phyloP scores from a whole-genome alignment of 176 grass and related monocot species.

The Chrysopogon serrulatus region DNA sequence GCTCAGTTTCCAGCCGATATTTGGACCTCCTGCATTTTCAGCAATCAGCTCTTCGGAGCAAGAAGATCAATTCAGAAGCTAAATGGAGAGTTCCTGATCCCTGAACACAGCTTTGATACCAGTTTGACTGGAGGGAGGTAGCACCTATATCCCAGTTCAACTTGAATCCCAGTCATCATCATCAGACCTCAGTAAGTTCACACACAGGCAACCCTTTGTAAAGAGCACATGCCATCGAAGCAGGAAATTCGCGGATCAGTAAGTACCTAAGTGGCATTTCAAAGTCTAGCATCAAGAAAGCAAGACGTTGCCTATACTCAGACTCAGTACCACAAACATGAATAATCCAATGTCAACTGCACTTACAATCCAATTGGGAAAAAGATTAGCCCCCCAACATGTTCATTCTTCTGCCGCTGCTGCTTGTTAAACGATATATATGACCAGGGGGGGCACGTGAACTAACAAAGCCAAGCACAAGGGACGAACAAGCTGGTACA shows the following conservation, averaged over 20 bases:
- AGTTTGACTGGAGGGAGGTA: no score
- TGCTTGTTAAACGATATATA: not conserved
- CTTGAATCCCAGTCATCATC: no score
- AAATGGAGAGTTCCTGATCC: no score
- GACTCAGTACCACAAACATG: not conserved
- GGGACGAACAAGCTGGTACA: not conserved
- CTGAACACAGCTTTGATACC: no score
- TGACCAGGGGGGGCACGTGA: not conserved
- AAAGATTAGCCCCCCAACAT: not conserved
- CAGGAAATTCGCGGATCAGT: not conserved
- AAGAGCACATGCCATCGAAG: not conserved
- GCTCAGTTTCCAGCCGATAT: no score
- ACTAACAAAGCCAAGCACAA: slow-evolving; percentile 15
- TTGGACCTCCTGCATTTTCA: no score
- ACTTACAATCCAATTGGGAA: slow-evolving; percentile 32
- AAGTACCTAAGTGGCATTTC: not conserved
- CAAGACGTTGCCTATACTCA: not conserved
- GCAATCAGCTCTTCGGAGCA: no score
- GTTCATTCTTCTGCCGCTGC: not conserved
- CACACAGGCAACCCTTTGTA: not conserved
- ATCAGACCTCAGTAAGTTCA: not conserved
- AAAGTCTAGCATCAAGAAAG: not conserved
- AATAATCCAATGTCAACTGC: slow-evolving; percentile 18
- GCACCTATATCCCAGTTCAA: no score
- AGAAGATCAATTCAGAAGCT: no score